Percentiles rank a stretch among this genome's conserved stretches.
Evolutionary conservation across 2,329 filamentous ascomycete species (phyloP).

Genomic region (Ceratocystis harringtonii): DNA sequence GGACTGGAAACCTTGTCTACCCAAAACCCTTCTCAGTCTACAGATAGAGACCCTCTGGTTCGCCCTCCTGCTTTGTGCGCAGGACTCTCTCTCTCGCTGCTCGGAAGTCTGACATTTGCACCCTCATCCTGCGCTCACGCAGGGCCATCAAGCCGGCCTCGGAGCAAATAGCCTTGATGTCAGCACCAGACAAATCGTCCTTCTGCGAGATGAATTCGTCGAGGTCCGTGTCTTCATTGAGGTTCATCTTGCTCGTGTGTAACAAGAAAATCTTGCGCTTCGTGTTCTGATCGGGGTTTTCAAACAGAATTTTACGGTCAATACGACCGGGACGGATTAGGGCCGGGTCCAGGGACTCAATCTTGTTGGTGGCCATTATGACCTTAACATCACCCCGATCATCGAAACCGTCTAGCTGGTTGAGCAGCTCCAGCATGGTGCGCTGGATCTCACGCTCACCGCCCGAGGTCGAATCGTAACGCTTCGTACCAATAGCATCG

Average conservation of each 20-base stretch:
- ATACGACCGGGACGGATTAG: conserved; percentile 95
- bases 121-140: conserved; percentile 88
- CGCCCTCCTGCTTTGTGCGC: conserved; percentile 96
- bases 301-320: conserved; percentile 83
- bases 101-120: conserved; percentile 97
- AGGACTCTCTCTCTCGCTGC: conserved; percentile 84
- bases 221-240: conserved; percentile 91
- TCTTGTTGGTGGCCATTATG: conserved; percentile 99
- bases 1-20: neutral
- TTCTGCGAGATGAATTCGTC: conserved; percentile 98
- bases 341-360: conserved; percentile 89
- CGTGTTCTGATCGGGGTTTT: conserved; percentile 65
- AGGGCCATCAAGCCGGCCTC: conserved; percentile 91
- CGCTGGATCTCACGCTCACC: conserved; percentile 95
- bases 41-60: conserved; percentile 96
- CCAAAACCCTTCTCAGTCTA: conserved; percentile 32
- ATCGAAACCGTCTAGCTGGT: conserved; percentile 97
- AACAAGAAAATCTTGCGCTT: conserved; percentile 96
- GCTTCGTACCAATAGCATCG: conserved; percentile 95
- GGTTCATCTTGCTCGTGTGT: conserved; percentile 96
- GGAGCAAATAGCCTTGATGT: conserved; percentile 98
- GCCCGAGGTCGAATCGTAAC: conserved; percentile 92
- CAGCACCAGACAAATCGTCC: conserved; percentile 89
- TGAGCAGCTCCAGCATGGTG: conserved; percentile 95
- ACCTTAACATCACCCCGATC: conserved; percentile 98